phyloP scores from a whole-genome alignment of 208 protist genomes.

The Herpetomonas samuelpessoai region DNA sequence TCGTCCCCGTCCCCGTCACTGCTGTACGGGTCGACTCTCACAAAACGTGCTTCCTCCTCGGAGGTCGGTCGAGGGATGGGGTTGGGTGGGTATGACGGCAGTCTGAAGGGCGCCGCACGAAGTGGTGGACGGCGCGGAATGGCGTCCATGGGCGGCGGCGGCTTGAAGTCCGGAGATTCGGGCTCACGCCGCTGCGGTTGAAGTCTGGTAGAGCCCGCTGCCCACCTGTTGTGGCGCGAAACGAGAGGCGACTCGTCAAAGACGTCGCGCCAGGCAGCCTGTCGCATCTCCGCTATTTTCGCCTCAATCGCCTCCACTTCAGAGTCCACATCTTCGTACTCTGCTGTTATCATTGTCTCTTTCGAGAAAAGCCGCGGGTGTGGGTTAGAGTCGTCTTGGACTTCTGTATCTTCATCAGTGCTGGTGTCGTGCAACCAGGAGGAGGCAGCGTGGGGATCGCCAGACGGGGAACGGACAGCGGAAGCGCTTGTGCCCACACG shows the following conservation, averaged over 20 bases:
- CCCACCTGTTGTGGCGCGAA: too few relatives aligned
- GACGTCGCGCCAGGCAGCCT: neutral
- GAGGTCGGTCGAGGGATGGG: too few relatives aligned
- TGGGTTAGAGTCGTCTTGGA: too few relatives aligned
- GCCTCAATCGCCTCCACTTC: conserved; percentile 27
- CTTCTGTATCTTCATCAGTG: neutral
- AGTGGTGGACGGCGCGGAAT: too few relatives aligned
- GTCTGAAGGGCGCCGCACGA: neutral
- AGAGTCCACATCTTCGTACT: conserved; percentile 9
- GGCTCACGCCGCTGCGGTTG: too few relatives aligned
- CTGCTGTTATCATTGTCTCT: neutral
- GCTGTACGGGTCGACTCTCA: too few relatives aligned
- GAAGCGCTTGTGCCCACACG: neutral
- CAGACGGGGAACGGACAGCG: too few relatives aligned
- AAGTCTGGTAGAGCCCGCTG: too few relatives aligned
- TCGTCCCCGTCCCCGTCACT: neutral
- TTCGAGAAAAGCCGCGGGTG: neutral
- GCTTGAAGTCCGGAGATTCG: neutral
- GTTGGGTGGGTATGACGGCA: neutral
- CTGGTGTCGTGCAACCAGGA: neutral
- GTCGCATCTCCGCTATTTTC: conserved; percentile 13
- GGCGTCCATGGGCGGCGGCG: too few relatives aligned
- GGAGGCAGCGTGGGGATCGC: too few relatives aligned
- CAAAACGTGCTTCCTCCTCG: neutral
- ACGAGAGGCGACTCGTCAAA: too few relatives aligned